These are phyloP conservation scores for Camellia oleifera DNA, from an alignment of 179 eudicot species.

Conservation along the genomic window DNA sequence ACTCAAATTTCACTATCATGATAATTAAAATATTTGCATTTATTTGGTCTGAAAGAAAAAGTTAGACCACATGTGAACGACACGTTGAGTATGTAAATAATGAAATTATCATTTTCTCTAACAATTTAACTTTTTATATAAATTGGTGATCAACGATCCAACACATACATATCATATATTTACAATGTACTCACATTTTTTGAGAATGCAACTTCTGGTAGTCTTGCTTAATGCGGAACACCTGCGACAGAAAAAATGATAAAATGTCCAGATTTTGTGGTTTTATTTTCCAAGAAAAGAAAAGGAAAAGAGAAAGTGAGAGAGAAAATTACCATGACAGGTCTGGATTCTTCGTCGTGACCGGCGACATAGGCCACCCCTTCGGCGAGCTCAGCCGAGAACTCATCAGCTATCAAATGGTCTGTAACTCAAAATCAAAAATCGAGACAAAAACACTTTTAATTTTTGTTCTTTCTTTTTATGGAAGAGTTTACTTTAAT, in stretches of 20 bases:
- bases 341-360: constrained; percentile 80
- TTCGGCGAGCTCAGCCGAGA: constrained; percentile 84
- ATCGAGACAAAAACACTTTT: not conserved
- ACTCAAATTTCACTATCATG: no score
- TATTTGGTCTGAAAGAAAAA: no score
- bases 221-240: constrained; percentile 92
- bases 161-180: not conserved
- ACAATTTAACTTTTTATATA: no score
- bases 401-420: constrained; percentile 89
- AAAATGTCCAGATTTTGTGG: not conserved
- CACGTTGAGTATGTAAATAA: no score
- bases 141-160: no score
- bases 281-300: no score
- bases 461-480: not conserved
- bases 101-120: no score
- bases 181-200: constrained; percentile 54
- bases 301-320: no score
- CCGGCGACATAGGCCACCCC: constrained; percentile 93
- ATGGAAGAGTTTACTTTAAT: not conserved
- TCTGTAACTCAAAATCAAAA: constrained; percentile 31
- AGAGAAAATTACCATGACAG: constrained; percentile 56
- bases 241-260: constrained; percentile 33
- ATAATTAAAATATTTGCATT: no score
- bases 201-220: constrained; percentile 90
- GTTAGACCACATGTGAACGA: no score